Evolutionary conservation across 331 rosid species (phyloP).

Genomic region (Saraca asoca): DNA sequence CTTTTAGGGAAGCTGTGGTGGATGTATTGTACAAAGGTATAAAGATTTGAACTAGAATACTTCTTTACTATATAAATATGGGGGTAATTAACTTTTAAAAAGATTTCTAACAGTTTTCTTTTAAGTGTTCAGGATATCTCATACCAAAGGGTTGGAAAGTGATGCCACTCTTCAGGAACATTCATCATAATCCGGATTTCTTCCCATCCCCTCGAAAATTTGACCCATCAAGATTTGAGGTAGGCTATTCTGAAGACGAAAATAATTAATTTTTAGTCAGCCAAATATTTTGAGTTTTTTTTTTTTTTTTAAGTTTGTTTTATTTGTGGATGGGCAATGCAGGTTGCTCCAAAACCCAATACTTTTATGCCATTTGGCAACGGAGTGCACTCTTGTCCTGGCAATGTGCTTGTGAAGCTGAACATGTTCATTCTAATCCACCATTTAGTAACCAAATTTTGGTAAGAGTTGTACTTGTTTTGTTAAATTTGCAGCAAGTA

Average conservation of each 20-base stretch:
- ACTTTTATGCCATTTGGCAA: slow-evolving; percentile 92
- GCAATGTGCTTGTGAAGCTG: slow-evolving; percentile 92
- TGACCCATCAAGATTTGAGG: slow-evolving; percentile 97
- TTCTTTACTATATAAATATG: no score
- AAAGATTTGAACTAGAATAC: slow-evolving; percentile 43
- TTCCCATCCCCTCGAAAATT: slow-evolving; percentile 86
- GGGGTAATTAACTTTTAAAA: no score
- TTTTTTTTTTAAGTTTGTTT: slow-evolving; percentile 3
- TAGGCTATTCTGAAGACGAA: neutral
- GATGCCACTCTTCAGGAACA: slow-evolving; percentile 89
- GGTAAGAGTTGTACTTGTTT: slow-evolving; percentile 42
- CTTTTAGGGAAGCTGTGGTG: slow-evolving; percentile 87
- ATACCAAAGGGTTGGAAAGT: slow-evolving; percentile 98
- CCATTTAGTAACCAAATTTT: slow-evolving; percentile 71
- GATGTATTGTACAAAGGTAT: slow-evolving; percentile 43
- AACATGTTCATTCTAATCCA: slow-evolving; percentile 81
- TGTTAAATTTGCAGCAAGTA: neutral
- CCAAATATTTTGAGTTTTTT: no score
- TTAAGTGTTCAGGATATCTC: slow-evolving; percentile 44
- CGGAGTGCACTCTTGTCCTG: slow-evolving; percentile 96
- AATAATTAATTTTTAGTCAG: no score
- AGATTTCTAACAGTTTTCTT: no score
- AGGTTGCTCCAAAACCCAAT: slow-evolving; percentile 87
- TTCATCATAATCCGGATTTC: slow-evolving; percentile 75
- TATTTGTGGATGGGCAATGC: slow-evolving; percentile 46